Base-by-base conservation (phyloP, 2,329 filamentous ascomycete genomes). In the Exutisphaerella laricina region DNA sequence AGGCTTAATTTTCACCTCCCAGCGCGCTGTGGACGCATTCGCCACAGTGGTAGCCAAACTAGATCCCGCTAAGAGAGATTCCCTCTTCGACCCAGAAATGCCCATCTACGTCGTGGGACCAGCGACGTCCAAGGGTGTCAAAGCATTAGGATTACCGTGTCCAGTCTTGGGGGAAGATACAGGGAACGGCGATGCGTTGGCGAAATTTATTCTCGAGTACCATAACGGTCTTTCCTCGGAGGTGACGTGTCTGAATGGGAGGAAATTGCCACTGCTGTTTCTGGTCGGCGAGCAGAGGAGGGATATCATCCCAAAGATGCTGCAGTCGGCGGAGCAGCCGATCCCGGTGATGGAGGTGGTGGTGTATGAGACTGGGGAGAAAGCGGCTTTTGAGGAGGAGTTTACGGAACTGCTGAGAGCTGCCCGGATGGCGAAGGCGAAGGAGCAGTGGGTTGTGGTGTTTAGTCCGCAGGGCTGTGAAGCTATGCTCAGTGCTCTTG, bases 241-340 rank as follows among this genome's bases (percentile, higher is more conserved):
- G 28, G 54, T 54, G 13, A 58, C 56, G 21, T 54, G 53, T 45
- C 40, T 61, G 4, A 51, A 61, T n/a, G 58, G 57, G 5, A 35
- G 42, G 10, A 79, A 79, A 55, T 80, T 75, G 0, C 76, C 84
- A 0, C 64, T 97, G 4, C 69, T 97, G 1, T 98, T 97, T 63
- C 75, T 94, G 10, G 88, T 94, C 0, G 92, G 92, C 14, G 90
- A 96, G 61, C 85, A 89, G 61, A 78, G 88, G 41, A 73, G 92
- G 32, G 92, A 97, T 62, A 80, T 95, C 52, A 95, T 98, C 50
- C 89, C 92, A 1, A 85, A 78, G 55, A 87, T 79, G 1, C 69
- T 97, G 26, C 85, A 81, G 71, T 74, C 77, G 28, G 59, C 69
- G 0, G 55, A 60, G 0, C 64, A 66, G 39, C 70, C 77, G 36